Conservation (phyloP, 2,329 filamentous ascomycete genomes). For the Epichloe bromicola region DNA sequence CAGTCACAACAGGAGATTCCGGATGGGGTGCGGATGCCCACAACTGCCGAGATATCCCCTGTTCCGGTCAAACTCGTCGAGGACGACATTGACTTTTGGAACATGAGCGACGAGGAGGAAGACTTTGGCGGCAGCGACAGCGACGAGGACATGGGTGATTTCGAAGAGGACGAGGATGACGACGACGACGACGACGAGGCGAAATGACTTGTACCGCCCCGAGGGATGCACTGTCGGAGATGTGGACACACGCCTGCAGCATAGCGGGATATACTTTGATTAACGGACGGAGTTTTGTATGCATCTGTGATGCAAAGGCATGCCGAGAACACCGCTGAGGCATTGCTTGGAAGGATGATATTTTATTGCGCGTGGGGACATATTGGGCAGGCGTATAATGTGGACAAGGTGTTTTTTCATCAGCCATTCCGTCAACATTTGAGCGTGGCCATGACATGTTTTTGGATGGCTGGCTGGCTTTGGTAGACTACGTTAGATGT, state of each 20-base stretch:
- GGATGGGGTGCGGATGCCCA: constrained; percentile 68
- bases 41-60: constrained; percentile 47
- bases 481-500: background rate
- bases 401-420: too few species aligned
- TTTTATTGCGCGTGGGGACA: background rate
- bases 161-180: constrained; percentile 43
- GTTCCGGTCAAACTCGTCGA: constrained; percentile 46
- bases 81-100: constrained; percentile 74
- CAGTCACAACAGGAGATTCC: constrained; percentile 71
- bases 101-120: constrained; percentile 60
- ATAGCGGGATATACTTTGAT: constrained; percentile 4
- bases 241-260: background rate
- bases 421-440: too few species aligned
- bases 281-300: constrained; percentile 1
- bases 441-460: background rate
- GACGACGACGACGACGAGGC: constrained; percentile 4
- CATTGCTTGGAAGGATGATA: too few species aligned
- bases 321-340: too few species aligned
- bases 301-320: background rate
- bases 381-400: background rate
- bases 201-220: background rate
- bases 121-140: constrained; percentile 68
- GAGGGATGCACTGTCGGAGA: background rate
- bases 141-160: constrained; percentile 49
- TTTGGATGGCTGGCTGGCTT: background rate